These are phyloP conservation scores for Vitis labrusca DNA, from an alignment of 164 flowering plant species.

Conservation along the genomic window DNA sequence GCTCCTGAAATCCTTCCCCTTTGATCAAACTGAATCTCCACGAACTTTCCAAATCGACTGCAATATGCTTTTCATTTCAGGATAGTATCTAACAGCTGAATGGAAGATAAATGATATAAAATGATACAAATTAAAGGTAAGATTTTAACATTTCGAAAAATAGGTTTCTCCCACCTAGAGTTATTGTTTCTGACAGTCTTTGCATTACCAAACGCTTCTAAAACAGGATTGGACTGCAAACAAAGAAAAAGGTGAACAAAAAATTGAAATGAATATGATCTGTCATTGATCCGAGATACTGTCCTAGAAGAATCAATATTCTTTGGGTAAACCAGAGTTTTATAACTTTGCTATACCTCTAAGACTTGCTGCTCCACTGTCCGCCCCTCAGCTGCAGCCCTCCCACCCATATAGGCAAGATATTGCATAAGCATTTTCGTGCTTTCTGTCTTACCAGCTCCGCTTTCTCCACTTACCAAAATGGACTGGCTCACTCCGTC, in stretches of 20 bases:
- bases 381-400: slow-evolving; percentile 55
- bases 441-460: slow-evolving; percentile 99
- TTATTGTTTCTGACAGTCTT: slow-evolving; percentile 97
- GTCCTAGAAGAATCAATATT: too few relatives aligned
- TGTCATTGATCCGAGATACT: not conserved
- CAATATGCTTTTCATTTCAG: slow-evolving; percentile 18
- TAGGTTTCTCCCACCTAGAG: slow-evolving; percentile 64
- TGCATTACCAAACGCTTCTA: slow-evolving; percentile 99
- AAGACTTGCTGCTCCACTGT: slow-evolving; percentile 88
- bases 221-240: slow-evolving; percentile 95
- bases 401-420: slow-evolving; percentile 96
- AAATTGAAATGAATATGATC: not conserved
- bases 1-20: slow-evolving; percentile 93
- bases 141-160: not conserved
- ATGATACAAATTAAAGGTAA: not conserved
- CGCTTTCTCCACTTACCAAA: slow-evolving; percentile 99
- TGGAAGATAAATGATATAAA: not conserved
- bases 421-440: slow-evolving; percentile 96
- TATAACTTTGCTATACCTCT: slow-evolving; percentile 44
- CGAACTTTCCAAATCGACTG: slow-evolving; percentile 99
- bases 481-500: slow-evolving; percentile 92
- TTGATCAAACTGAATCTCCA: slow-evolving; percentile 92
- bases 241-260: not conserved
- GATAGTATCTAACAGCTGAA: slow-evolving; percentile 2
- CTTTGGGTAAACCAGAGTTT: not conserved